Conservation (phyloP, 2,329 filamentous ascomycete genomes). For the Diaporthe sp. region DNA sequence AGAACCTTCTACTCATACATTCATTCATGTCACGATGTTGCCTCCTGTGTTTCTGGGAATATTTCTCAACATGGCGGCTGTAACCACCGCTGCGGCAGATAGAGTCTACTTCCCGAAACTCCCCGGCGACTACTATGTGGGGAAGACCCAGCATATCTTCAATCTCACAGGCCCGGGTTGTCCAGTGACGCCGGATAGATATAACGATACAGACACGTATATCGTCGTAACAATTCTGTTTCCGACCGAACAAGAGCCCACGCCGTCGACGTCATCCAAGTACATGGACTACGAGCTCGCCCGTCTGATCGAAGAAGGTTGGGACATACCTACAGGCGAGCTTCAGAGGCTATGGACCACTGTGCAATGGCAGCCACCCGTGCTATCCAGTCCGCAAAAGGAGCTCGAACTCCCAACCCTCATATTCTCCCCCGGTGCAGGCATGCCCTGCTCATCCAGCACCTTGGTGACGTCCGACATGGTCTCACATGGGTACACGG, state of each 20-base stretch:
- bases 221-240: not conserved
- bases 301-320: slow-evolving; percentile 1
- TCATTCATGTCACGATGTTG: not conserved
- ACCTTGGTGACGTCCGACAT: not conserved
- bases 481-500: not conserved
- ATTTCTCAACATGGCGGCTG: not conserved
- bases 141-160: not conserved
- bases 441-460: not conserved
- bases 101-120: not conserved
- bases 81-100: not conserved
- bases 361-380: not conserved
- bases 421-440: not conserved
- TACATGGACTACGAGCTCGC: slow-evolving; percentile 10
- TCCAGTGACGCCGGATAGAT: not conserved
- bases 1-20: not conserved
- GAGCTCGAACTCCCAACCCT: not conserved
- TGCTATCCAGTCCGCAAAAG: not conserved
- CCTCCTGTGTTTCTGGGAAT: not conserved
- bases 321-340: not conserved
- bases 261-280: not conserved
- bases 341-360: not conserved
- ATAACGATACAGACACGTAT: not conserved
- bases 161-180: not conserved
- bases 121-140: not conserved
- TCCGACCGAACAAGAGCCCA: not conserved